A percentile compares a stretch with the other conserved stretches of the same genome.
phyloP scores from a whole-genome alignment of 306 rosid genomes.

The Vigna reflexopilosa region DNA sequence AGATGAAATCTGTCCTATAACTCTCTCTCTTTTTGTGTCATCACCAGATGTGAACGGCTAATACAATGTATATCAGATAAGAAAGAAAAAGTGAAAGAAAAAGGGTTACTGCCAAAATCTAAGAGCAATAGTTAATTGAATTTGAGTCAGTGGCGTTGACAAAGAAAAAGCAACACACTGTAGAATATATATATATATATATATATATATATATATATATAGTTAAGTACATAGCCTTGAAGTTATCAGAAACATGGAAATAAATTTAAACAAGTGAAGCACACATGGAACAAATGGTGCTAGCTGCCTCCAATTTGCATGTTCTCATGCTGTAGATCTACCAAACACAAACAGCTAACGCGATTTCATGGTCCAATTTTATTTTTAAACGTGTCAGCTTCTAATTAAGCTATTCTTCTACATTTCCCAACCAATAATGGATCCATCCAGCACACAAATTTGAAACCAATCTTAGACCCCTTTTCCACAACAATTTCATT shows the following conservation, averaged over 20 bases:
- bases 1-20: background rate
- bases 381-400: slow-evolving; percentile 13
- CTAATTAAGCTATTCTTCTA: slow-evolving; percentile 18
- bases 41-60: background rate
- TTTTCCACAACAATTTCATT: background rate
- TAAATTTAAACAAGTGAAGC: slow-evolving; percentile 34
- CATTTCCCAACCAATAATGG: slow-evolving; percentile 31
- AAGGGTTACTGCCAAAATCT: background rate
- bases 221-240: slow-evolving; percentile 14
- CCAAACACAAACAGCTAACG: slow-evolving; percentile 40
- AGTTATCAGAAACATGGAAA: slow-evolving; percentile 8
- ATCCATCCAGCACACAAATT: background rate
- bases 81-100: background rate
- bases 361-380: slow-evolving; percentile 30
- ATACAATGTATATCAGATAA: background rate
- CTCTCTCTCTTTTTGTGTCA: background rate
- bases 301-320: slow-evolving; percentile 55
- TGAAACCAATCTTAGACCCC: background rate
- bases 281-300: slow-evolving; percentile 51
- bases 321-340: slow-evolving; percentile 54
- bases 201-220: too few relatives aligned
- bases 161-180: slow-evolving; percentile 11
- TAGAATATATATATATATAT: background rate
- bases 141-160: slow-evolving; percentile 41
- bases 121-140: slow-evolving; percentile 9